Evolutionary conservation across 805 yeast genomes (phyloP), one percentile per base, ranked within the genome.

Genomic region (Kodamaea kaohsiungensis): DNA sequence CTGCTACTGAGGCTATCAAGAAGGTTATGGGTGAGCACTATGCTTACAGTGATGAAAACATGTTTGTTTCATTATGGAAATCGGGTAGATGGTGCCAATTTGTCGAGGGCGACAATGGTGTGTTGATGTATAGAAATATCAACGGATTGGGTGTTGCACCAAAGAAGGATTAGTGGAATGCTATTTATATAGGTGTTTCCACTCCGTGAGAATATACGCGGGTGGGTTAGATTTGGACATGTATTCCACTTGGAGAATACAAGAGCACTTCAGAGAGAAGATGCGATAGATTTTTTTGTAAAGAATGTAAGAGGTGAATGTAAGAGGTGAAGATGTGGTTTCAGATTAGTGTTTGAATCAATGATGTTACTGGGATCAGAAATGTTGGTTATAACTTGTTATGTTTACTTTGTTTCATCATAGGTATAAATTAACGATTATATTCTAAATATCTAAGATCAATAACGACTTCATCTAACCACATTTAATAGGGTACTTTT

Each of bases 71-170:
- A 22, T 69, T 83, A 58, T 83, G 88, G 88, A 78, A 80, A 57
- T 72, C 77, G 58, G 72, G 79, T 50, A 82, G 92, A 70, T 58
- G 78, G 56, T 87, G 92, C 70, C 89, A 86, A 71, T 87, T 80
- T 60, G 89, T 87, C 53, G 90, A 85, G 57, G 77, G 71, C 56
- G 89, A 87, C 62, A 80, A 81, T 48, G 90, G 90, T 56, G 84
- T 88, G 59, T 69, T 74, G 70, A 84, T 84, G 89, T 84, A 73
- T 66, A 83, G 89, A 81, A 84, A 84, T 65, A 71, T 74, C 57
- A 84, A 84, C 63, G 72, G 73, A n/a, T 43, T 53, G 27, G 61
- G 61, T 18, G 61, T 56, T 19, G 51, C 48, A 15, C 58, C 61
- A 42, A 56, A 47, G 53, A 48, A 58, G 51, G 35, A 45, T 37